These are phyloP conservation scores for Musa schizocarpa DNA, from an alignment of 176 grass and related monocot genomes.

Conservation along the genomic window DNA sequence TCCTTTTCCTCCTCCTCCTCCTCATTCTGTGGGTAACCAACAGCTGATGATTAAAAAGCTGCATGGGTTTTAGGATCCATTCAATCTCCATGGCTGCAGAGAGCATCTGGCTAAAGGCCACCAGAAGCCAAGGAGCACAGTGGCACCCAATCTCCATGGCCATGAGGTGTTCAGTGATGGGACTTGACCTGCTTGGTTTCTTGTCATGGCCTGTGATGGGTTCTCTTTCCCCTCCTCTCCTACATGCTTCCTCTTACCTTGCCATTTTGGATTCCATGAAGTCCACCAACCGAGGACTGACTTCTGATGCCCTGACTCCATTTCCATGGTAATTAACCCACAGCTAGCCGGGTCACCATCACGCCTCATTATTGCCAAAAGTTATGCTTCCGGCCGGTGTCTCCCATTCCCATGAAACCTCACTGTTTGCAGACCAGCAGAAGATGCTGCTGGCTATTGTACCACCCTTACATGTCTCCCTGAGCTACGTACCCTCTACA, in stretches of 20 bases:
- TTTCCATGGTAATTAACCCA: no score
- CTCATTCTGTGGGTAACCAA: no score
- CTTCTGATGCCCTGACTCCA: no score
- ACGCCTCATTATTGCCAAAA: not conserved
- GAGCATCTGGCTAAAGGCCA: not conserved
- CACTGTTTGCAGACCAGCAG: not conserved
- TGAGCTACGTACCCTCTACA: no score
- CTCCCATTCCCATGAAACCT: not conserved
- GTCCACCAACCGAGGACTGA: no score
- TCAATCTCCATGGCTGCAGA: not conserved
- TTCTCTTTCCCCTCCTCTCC: not conserved
- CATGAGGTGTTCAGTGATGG: not conserved
- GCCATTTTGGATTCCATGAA: not conserved
- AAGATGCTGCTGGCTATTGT: not conserved
- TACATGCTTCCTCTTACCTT: not conserved
- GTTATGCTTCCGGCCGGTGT: not conserved
- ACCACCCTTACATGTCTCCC: not conserved
- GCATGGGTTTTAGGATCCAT: not conserved
- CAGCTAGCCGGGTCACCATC: not conserved
- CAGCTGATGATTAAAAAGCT: constrained; percentile 1
- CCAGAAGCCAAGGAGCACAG: not conserved
- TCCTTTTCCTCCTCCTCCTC: not conserved
- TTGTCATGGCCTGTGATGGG: not conserved
- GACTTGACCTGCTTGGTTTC: constrained; percentile 3
- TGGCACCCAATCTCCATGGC: no score